Conservation (phyloP, 257 asterid genomes). For the Solanum lignicaule region DNA sequence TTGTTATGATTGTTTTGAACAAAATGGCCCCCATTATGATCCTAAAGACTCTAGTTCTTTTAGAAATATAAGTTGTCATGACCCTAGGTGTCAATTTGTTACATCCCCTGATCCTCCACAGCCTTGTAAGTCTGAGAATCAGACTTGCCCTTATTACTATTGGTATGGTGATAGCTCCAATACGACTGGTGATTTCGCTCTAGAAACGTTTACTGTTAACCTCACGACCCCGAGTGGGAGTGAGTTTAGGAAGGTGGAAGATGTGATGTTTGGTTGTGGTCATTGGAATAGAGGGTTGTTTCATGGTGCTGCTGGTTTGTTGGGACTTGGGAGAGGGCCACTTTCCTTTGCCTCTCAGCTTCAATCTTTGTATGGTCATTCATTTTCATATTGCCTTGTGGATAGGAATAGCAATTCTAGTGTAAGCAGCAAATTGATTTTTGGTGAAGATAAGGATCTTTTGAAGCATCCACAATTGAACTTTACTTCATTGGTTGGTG, state of each 20-base stretch:
- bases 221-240: constrained; percentile 40
- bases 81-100: constrained; percentile 60
- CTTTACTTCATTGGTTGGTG: constrained; percentile 43
- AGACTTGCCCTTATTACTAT: constrained; percentile 74
- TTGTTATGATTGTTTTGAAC: constrained; percentile 82
- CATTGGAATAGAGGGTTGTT: constrained; percentile 93
- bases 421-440: constrained; percentile 71
- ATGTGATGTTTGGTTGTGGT: constrained; percentile 93
- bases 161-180: constrained; percentile 97
- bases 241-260: constrained; percentile 45
- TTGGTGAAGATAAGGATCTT: constrained; percentile 61
- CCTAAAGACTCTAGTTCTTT: constrained; percentile 49
- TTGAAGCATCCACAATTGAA: constrained; percentile 50
- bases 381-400: constrained; percentile 80
- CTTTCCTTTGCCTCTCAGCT: constrained; percentile 78
- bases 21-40: constrained; percentile 57
- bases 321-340: constrained; percentile 80
- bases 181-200: constrained; percentile 79
- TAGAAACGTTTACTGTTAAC: constrained; percentile 77
- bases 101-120: constrained; percentile 68
- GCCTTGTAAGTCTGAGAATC: constrained; percentile 32
- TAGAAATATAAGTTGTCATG: constrained; percentile 49
- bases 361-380: constrained; percentile 56
- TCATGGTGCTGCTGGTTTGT: constrained; percentile 89
- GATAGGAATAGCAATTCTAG: constrained; percentile 71